A percentile compares a stretch with the other conserved stretches of the same genome.
Conservation (phyloP, 2,329 filamentous ascomycete genomes). For the Curvularia spicifera region DNA sequence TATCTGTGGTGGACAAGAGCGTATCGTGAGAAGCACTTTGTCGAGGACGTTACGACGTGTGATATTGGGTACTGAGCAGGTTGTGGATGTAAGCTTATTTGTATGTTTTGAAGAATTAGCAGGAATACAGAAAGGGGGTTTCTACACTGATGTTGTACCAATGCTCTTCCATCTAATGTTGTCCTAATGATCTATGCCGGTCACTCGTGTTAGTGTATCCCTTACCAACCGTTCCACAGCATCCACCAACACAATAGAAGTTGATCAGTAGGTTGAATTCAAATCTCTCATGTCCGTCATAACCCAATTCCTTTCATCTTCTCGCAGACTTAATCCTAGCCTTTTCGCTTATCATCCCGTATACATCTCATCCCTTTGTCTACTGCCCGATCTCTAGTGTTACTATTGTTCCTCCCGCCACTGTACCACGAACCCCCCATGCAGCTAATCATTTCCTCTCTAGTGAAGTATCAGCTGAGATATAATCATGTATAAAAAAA, state of each 20-base stretch:
- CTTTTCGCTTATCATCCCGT: not conserved
- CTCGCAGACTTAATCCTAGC: too few relatives aligned
- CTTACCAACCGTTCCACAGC: not conserved
- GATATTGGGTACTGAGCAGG: slow-evolving; percentile 47
- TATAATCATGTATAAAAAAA: not conserved
- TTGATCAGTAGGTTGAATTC: too few relatives aligned
- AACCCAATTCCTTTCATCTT: not conserved
- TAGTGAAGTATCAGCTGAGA: not conserved
- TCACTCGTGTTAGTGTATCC: not conserved
- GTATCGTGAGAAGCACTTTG: slow-evolving; percentile 53
- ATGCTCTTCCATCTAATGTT: not conserved
- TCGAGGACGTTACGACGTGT: slow-evolving; percentile 54
- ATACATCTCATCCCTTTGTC: not conserved
- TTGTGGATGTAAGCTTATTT: not conserved
- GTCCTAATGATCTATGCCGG: not conserved
- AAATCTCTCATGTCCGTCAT: not conserved
- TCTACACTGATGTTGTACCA: not conserved
- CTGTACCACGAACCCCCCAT: not conserved
- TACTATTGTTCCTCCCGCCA: slow-evolving; percentile 15
- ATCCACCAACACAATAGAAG: not conserved
- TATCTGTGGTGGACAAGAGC: slow-evolving; percentile 55
- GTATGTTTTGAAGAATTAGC: not conserved
- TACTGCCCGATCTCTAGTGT: not conserved
- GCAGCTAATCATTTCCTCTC: not conserved
- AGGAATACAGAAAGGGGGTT: not conserved